Evolutionary conservation across 257 asterid genomes (phyloP), one percentile per base, ranked within the genome.

Genomic region (Haberlea rhodopensis): DNA sequence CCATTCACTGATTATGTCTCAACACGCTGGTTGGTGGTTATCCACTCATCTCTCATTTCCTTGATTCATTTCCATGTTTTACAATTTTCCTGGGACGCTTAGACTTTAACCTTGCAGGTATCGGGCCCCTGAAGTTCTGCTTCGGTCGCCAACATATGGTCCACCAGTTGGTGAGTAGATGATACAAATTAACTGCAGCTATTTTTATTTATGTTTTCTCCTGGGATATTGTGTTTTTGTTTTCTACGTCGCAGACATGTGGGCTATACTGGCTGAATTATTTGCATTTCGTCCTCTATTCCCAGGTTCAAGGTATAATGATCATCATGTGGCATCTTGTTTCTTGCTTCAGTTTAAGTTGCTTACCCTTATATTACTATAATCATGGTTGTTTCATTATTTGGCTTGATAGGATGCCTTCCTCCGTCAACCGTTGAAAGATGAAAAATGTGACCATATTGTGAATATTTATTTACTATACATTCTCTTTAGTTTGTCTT

Each of bases 231-330:
- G 7, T 66, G 59, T 23, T 29, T 46, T 65, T 59, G 18, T 74
- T 69, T 27, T 27, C 16, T 8, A 28, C 27, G 43, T 71, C 66
- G 51, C 82, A 76, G 95, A 86, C 76, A 84, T 86, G 91, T 86
- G 95, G 95, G 95, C 95, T 2, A 84, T 86, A 53, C 80, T 86
- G 87, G 90, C 95, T 31, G 95, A 86, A 70, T 65, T 84, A 60
- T 75, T 81, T 57, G 76, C 87, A 46, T 82, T 82, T 45, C 84
- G 89, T 55, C 89, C 92, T 64, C 72, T 85, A 60, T 85, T 85
- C 70, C 92, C 92, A 4, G 92, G 92, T 34, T 71, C 82, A 49
- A 83, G 88, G 88, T 83, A 83, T 48, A 27, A 53, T 31, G 8
- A 23, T 68, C 64, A 29, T 23, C 65, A 31, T 49, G 55, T 23